Percentiles rank a stretch among this genome's conserved stretches.
phyloP scores from a whole-genome alignment of 148 eudicot genomes.

The Camellia granthamiana region DNA sequence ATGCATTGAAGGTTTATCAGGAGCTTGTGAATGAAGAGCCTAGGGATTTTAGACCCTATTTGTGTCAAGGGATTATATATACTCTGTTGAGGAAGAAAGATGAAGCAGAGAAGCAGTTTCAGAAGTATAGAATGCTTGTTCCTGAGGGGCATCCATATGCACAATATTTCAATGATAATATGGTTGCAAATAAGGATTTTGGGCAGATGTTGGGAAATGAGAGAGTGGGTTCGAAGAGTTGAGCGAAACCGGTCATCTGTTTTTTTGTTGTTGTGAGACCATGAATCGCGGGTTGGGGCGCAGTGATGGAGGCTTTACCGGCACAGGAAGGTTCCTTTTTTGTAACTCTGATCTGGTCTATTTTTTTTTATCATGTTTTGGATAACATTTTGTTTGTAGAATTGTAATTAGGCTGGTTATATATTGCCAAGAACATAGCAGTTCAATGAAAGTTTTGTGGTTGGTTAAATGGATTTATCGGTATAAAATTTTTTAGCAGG shows the following conservation, averaged over 20 bases:
- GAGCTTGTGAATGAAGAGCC: conserved; percentile 85
- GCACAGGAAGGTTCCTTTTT: not conserved
- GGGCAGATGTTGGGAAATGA: conserved; percentile 66
- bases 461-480: not conserved
- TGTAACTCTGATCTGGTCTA: not conserved
- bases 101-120: conserved; percentile 75
- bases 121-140: conserved; percentile 78
- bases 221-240: conserved; percentile 28
- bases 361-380: not conserved
- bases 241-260: conserved; percentile 5
- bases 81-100: conserved; percentile 69
- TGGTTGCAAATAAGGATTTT: conserved; percentile 70
- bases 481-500: not conserved
- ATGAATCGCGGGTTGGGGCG: not conserved
- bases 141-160: conserved; percentile 87
- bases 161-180: conserved; percentile 64
- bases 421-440: too few species aligned
- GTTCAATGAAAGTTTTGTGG: conserved; percentile 6
- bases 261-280: not conserved
- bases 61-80: conserved; percentile 91
- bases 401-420: conserved; percentile 1
- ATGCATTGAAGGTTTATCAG: conserved; percentile 78
- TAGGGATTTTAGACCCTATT: conserved; percentile 81
- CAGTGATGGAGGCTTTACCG: not conserved
- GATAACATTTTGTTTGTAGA: not conserved